Evolutionary conservation across 2,329 filamentous ascomycete genomes (phyloP).

Genomic region (Niveomyces coronatus): DNA sequence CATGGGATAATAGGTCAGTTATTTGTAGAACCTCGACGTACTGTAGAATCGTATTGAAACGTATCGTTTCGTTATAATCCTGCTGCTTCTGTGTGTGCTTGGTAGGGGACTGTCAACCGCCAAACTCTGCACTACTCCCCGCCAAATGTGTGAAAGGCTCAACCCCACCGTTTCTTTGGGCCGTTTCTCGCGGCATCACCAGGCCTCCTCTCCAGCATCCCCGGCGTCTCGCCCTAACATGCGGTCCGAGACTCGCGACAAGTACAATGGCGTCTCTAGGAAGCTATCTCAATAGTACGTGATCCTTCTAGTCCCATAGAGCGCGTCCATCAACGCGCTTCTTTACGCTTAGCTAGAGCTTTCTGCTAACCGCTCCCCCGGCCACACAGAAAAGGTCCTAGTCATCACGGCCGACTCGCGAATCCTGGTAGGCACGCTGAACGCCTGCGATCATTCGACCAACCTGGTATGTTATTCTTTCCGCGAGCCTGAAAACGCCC

Average conservation of each 20-base stretch:
- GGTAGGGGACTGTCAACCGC: no score
- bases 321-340: neutral
- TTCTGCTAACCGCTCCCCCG: no score
- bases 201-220: neutral
- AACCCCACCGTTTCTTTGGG: no score
- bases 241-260: neutral
- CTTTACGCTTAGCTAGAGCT: no score
- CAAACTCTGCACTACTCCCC: no score
- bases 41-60: no score
- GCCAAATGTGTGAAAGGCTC: no score
- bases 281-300: slow-evolving; percentile 34
- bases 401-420: slow-evolving; percentile 89
- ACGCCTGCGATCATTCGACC: slow-evolving; percentile 82
- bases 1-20: no score
- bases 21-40: no score
- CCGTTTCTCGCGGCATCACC: slow-evolving; percentile 2
- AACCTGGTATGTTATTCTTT: slow-evolving; percentile 63
- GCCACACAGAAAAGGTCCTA: slow-evolving; percentile 82
- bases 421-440: slow-evolving; percentile 70
- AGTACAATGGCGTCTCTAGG: slow-evolving; percentile 33
- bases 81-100: no score
- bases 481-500: neutral
- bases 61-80: no score
- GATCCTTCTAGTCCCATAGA: neutral
- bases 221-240: neutral